A percentile compares a stretch with the other conserved stretches of the same genome.
Conservation (phyloP, 495 filamentous ascomycete genomes). For the Xylaria castorea region DNA sequence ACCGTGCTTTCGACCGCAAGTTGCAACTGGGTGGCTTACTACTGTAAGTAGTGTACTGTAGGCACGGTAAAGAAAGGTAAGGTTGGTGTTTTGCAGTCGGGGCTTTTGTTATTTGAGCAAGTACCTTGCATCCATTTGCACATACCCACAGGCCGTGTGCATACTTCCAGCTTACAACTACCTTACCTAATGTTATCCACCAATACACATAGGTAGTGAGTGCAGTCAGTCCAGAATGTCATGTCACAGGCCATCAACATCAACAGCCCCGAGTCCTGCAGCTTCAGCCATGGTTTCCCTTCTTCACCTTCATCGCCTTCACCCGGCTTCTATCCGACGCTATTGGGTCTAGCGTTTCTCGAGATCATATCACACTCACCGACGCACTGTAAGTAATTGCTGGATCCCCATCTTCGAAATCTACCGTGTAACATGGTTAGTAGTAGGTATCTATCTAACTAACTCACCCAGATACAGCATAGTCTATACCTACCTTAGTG, state of each 20-base stretch:
- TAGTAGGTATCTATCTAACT: background rate
- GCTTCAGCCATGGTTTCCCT: background rate
- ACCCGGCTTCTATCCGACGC: background rate
- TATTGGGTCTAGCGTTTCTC: slow-evolving; percentile 20
- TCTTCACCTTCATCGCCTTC: background rate
- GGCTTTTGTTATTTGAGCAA: slow-evolving; percentile 3
- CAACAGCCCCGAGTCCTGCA: slow-evolving; percentile 3
- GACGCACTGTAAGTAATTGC: background rate
- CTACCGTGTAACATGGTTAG: background rate
- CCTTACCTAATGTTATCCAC: background rate
- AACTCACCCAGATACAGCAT: background rate
- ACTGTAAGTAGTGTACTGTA: too few species aligned
- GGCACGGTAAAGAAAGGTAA: background rate
- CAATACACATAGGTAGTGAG: background rate
- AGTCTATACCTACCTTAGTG: background rate
- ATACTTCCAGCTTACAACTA: background rate
- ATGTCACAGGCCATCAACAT: background rate
- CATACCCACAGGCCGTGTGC: background rate
- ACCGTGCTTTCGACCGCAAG: background rate
- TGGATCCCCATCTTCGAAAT: background rate
- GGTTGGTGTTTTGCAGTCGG: slow-evolving; percentile 16
- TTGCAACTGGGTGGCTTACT: slow-evolving; percentile 17
- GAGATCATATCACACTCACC: slow-evolving; percentile 8
- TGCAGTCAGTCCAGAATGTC: background rate
- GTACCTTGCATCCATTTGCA: slow-evolving; percentile 12